phyloP scores from a whole-genome alignment of 78 protist species.

The Dictyostelium purpureum region DNA sequence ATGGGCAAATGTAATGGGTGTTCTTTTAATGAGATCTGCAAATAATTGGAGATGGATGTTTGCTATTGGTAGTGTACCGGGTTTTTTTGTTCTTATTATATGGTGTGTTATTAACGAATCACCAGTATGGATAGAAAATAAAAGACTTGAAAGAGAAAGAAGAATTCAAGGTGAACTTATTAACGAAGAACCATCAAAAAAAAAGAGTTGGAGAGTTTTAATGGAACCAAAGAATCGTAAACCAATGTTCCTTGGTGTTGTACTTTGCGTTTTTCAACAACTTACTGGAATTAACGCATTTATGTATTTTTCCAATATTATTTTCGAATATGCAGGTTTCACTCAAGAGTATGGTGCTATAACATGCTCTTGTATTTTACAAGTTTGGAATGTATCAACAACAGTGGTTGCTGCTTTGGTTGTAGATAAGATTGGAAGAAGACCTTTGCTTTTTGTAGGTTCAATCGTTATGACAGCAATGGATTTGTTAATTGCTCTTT shows the following conservation, averaged over 20 bases:
- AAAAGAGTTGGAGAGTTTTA: not conserved
- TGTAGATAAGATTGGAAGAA: constrained; percentile 57
- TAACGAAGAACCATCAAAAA: not conserved
- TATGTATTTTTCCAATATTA: constrained; percentile 51
- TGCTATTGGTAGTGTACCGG: constrained; percentile 66
- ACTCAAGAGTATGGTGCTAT: constrained; percentile 36
- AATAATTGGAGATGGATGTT: constrained; percentile 78
- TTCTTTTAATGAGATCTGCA: constrained; percentile 17
- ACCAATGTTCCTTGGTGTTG: constrained; percentile 50
- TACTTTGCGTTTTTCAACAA: constrained; percentile 18
- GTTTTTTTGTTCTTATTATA: constrained; percentile 1
- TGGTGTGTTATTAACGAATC: constrained; percentile 56
- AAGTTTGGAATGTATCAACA: constrained; percentile 57
- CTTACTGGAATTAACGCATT: constrained; percentile 75
- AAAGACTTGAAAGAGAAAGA: not conserved
- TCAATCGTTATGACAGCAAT: constrained; percentile 33
- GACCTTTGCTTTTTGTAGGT: constrained; percentile 34
- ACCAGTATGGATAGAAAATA: constrained; percentile 21
- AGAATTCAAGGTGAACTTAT: not conserved
- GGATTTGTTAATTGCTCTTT: constrained; percentile 52
- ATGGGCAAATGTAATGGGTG: constrained; percentile 53
- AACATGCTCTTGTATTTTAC: constrained; percentile 50
- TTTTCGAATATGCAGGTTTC: constrained; percentile 41
- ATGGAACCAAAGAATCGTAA: not conserved
- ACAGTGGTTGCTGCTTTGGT: constrained; percentile 31